These are phyloP conservation scores for Neurospora sp. DNA, from an alignment of 495 filamentous ascomycete genomes.

Conservation along the genomic window DNA sequence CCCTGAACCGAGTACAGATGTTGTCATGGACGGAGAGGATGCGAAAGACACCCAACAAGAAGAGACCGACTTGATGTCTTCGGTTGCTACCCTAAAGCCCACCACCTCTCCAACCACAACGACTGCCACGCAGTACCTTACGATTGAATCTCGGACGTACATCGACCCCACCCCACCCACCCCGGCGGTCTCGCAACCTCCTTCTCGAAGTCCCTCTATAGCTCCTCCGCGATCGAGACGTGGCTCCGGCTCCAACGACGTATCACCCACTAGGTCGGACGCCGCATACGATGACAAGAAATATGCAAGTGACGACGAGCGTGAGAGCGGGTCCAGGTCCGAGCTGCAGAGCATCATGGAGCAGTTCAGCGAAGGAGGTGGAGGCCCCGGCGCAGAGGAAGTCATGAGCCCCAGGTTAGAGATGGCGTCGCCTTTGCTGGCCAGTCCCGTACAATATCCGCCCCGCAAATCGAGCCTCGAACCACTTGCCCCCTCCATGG, in stretches of 20 bases:
- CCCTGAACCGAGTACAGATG: not conserved
- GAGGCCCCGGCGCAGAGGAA: conserved; percentile 57
- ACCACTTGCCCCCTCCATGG: conserved; percentile 41
- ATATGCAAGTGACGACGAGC: conserved; percentile 43
- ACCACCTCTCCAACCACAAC: conserved; percentile 21
- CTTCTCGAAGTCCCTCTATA: conserved; percentile 40
- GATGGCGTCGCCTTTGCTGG: conserved; percentile 58
- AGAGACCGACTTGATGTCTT: conserved; percentile 35
- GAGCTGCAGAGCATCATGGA: conserved; percentile 98
- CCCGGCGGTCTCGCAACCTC: conserved; percentile 37
- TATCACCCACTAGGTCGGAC: conserved; percentile 49
- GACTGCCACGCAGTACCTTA: conserved; percentile 29
- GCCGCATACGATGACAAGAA: conserved; percentile 43
- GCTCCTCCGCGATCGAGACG: conserved; percentile 22
- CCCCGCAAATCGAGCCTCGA: conserved; percentile 80
- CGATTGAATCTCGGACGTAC: conserved; percentile 38
- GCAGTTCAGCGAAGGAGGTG: conserved; percentile 59
- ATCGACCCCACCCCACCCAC: conserved; percentile 55
- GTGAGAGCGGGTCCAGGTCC: conserved; percentile 59
- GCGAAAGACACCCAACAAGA: conserved; percentile 6
- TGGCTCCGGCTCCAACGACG: conserved; percentile 25
- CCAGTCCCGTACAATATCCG: conserved; percentile 55
- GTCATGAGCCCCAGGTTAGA: conserved; percentile 76
- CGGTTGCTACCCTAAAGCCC: conserved; percentile 41
- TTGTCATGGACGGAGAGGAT: not conserved